These are phyloP conservation scores for Pyrenophora seminiperda DNA, from an alignment of 2,329 filamentous ascomycete genomes.

Conservation along the genomic window DNA sequence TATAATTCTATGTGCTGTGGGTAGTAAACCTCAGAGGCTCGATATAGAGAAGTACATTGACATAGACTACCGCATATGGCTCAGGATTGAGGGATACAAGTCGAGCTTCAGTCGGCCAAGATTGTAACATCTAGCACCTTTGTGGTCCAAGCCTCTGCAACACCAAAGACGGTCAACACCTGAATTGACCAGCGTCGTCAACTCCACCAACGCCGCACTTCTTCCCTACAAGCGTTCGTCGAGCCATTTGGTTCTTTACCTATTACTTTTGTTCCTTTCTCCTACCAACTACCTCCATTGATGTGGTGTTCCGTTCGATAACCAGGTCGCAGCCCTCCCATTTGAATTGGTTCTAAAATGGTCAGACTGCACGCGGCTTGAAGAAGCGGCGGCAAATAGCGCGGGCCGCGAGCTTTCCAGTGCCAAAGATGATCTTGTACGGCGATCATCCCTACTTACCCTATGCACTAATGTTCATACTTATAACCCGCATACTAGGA, in stretches of 20 bases:
- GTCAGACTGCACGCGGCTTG: constrained; percentile 25
- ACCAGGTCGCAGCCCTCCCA: constrained; percentile 19
- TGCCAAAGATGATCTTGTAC: constrained; percentile 25
- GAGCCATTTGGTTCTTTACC: background rate
- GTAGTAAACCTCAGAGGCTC: too few relatives aligned
- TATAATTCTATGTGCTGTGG: too few relatives aligned
- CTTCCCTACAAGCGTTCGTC: background rate
- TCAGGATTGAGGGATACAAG: too few relatives aligned
- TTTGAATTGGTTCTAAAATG: constrained; percentile 27
- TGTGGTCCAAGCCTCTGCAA: too few relatives aligned
- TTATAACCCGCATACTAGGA: constrained; percentile 50
- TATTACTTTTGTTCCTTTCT: too few relatives aligned
- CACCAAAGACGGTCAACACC: too few relatives aligned
- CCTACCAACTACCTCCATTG: constrained; percentile 15
- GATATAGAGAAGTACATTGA: too few relatives aligned
- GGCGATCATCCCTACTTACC: constrained; percentile 20
- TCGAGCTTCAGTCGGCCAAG: too few relatives aligned
- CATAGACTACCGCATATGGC: too few relatives aligned
- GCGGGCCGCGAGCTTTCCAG: constrained; percentile 23
- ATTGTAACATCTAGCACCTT: too few relatives aligned
- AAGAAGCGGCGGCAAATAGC: constrained; percentile 25
- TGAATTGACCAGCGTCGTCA: too few relatives aligned
- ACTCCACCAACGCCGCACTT: too few relatives aligned
- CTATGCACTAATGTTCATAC: constrained; percentile 8
- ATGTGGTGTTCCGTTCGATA: constrained; percentile 22